Base-by-base conservation (phyloP, 306 rosid species). In the Prunus mira region DNA sequence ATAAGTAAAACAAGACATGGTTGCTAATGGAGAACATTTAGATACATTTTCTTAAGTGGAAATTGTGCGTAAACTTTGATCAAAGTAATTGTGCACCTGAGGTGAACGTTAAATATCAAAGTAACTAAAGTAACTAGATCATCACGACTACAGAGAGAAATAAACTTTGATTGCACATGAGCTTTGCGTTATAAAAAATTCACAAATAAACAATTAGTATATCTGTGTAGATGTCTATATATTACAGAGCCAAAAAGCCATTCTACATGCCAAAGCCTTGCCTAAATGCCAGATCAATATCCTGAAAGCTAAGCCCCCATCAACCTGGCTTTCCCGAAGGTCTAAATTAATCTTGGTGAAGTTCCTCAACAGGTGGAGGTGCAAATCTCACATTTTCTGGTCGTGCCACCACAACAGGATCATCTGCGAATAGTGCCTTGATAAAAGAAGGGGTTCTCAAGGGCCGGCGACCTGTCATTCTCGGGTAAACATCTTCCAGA, bases 401-500 rank as follows among this genome's bases (percentile, higher is more conserved):
- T 49, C 85, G 82, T 22, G 92, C 97, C 77, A 88, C 92, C 45
- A 95, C 97, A 79, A 95, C 98, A 20, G 86, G 82, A 7, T 95
- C 99, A 63, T 92, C 99, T 0, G 97, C 96, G 62, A 95, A 92
- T 22, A 95, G 79, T 15, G 92, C 96, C 85, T 84, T 95, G 87
- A 95, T 95, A 72, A 95, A 86, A 0, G 90, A 83, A n/a, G 98
- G 98, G 34, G 98, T 95, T 79, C 65, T 89, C 41, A 95, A 82
- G 34, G 97, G 98, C 55, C 88, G 86, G 3, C 97, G 98, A 52
- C 88, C 90, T 1, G 97, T 90, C 98, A 95, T 95, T 77, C 84
- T 84, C 45, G 98, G 98, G 81, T 95, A 92, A 49, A 95, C 98
- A 63, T 92, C 96, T 85, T 86, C 93, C 28, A 95, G 97, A 84